phyloP scores from a whole-genome alignment of 1,284 basidiomycete species.

The Butyriboletus appendiculatus region DNA sequence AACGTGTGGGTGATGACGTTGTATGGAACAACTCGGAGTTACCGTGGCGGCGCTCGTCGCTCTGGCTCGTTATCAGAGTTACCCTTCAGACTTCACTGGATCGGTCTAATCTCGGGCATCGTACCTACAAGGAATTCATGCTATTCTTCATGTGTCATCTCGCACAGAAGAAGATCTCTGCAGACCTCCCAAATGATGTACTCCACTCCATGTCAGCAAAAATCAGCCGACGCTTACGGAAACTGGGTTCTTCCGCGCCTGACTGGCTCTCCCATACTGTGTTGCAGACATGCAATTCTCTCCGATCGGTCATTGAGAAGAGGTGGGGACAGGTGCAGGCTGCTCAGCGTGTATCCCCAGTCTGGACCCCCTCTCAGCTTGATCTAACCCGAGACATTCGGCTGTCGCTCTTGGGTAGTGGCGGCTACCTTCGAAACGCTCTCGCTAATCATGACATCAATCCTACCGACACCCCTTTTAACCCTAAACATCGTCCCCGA shows the following conservation, averaged over 20 bases:
- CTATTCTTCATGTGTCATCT: slow-evolving; percentile 40
- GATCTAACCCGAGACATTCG: slow-evolving; percentile 31
- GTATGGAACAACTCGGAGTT: slow-evolving; percentile 30
- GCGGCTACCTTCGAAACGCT: slow-evolving; percentile 25
- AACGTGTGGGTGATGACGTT: slow-evolving; percentile 39
- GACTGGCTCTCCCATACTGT: slow-evolving; percentile 18
- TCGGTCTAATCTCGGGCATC: slow-evolving; percentile 9
- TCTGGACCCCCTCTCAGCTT: slow-evolving; percentile 20
- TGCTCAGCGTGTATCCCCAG: slow-evolving; percentile 18
- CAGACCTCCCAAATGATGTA: slow-evolving; percentile 33
- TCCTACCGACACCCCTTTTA: slow-evolving; percentile 9
- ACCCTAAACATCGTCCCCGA: slow-evolving; percentile 7
- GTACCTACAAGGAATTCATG: slow-evolving; percentile 50
- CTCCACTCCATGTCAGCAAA: slow-evolving; percentile 35
- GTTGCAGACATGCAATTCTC: slow-evolving; percentile 11
- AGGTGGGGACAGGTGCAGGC: slow-evolving; percentile 18
- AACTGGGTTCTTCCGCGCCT: slow-evolving; percentile 33
- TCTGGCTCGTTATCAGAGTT: slow-evolving; percentile 42
- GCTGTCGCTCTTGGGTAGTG: slow-evolving; percentile 33
- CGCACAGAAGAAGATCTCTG: slow-evolving; percentile 21
- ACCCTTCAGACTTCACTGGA: slow-evolving; percentile 44
- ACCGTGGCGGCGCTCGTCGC: slow-evolving; percentile 41
- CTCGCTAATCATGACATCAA: slow-evolving; percentile 1
- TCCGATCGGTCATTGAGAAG: slow-evolving; percentile 17
- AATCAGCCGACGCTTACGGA: slow-evolving; percentile 38